Conservation (phyloP, 129 eudicot species). For the Tagetes patula region DNA sequence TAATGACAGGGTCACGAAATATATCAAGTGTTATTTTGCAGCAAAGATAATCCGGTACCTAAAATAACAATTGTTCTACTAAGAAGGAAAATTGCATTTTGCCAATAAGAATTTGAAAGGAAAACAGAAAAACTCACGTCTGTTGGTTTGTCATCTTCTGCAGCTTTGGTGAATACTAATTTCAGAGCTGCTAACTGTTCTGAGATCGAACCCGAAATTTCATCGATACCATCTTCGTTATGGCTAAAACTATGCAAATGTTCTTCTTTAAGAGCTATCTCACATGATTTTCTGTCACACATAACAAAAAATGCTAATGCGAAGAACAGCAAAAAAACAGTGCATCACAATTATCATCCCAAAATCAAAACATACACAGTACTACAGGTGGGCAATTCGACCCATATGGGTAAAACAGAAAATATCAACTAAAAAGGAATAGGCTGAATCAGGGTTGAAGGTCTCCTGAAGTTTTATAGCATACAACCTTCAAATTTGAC, state of each 20-base stretch:
- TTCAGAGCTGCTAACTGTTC: slow-evolving; percentile 54
- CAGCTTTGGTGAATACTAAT: slow-evolving; percentile 62
- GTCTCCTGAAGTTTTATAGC: not conserved
- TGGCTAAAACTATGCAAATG: slow-evolving; percentile 31
- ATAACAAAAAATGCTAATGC: slow-evolving; percentile 18
- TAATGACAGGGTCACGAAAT: slow-evolving; percentile 90
- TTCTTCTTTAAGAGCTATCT: slow-evolving; percentile 61
- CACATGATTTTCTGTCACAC: slow-evolving; percentile 68
- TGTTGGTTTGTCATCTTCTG: slow-evolving; percentile 65
- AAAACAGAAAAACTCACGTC: slow-evolving; percentile 48
- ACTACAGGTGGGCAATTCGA: not conserved
- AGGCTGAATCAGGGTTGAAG: not conserved
- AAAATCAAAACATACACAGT: not conserved
- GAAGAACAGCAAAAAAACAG: not conserved
- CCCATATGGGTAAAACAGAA: not conserved
- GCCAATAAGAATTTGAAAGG: not conserved
- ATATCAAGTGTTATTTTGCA: slow-evolving; percentile 95
- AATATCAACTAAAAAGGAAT: not conserved
- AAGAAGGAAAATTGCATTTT: slow-evolving; percentile 1
- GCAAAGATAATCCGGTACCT: slow-evolving; percentile 89
- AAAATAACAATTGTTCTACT: slow-evolving; percentile 26
- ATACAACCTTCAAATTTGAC: not conserved
- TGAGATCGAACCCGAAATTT: slow-evolving; percentile 22
- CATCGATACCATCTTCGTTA: slow-evolving; percentile 55
- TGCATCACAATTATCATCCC: not conserved